These are phyloP conservation scores for Aspergillus sp. DNA, from an alignment of 2,329 filamentous ascomycete species.

Conservation along the genomic window DNA sequence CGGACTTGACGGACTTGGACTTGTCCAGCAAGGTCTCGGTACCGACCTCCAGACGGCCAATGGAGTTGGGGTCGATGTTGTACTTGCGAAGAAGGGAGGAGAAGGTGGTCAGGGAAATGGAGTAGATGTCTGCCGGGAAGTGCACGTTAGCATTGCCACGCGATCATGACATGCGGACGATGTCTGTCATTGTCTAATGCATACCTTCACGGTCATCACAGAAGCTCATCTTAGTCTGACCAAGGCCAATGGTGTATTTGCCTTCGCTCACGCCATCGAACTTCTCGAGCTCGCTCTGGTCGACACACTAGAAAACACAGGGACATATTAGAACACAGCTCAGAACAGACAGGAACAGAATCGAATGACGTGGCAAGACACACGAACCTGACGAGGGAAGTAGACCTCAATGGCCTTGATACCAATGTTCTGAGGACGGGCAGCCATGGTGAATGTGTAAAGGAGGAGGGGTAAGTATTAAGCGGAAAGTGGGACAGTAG, in stretches of 20 bases:
- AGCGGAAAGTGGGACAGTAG: constrained; percentile 12
- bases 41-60: constrained; percentile 80
- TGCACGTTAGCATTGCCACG: constrained; percentile 12
- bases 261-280: constrained; percentile 79
- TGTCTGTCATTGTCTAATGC: constrained; percentile 19
- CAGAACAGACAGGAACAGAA: constrained; percentile 4
- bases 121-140: constrained; percentile 75
- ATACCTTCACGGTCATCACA: constrained; percentile 85
- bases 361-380: neutral
- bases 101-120: constrained; percentile 74
- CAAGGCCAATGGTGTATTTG: constrained; percentile 89
- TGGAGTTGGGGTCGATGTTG: constrained; percentile 74
- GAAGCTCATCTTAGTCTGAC: constrained; percentile 90
- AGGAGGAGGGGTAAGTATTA: constrained; percentile 11
- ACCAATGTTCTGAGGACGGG: constrained; percentile 82
- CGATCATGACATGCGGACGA: neutral
- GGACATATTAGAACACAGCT: constrained; percentile 17
- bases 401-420: constrained; percentile 93
- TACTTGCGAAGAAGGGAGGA: constrained; percentile 81
- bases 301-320: constrained; percentile 65
- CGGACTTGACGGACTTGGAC: constrained; percentile 87
- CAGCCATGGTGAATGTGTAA: constrained; percentile 59
- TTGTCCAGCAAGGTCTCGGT: constrained; percentile 86
- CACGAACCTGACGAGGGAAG: constrained; percentile 77
- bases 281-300: constrained; percentile 79